Percentiles rank a stretch among this genome's conserved stretches.
Conservation (phyloP, 192 early-diverging fungal species). For the Linnemannia exigua region DNA sequence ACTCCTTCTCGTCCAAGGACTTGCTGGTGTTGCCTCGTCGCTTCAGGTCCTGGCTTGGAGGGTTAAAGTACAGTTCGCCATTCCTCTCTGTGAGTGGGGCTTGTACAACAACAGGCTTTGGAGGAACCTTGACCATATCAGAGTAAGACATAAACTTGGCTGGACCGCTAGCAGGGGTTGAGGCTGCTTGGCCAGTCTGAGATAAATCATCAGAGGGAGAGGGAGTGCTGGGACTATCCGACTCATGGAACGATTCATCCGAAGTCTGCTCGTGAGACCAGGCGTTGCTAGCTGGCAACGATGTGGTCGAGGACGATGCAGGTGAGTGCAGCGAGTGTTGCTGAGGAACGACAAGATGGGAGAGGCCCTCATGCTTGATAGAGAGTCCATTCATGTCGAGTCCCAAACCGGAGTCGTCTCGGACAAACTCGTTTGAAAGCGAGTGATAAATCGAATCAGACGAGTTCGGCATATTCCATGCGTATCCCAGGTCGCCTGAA, state of each 20-base stretch:
- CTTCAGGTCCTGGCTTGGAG: conserved; percentile 31
- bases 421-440: neutral
- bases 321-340: neutral
- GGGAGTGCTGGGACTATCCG: neutral
- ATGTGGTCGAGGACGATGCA: neutral
- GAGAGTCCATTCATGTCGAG: conserved; percentile 6
- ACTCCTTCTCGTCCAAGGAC: conserved; percentile 44
- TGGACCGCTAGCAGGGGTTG: neutral
- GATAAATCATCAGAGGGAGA: neutral
- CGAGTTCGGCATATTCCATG: neutral
- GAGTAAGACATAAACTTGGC: conserved; percentile 26
- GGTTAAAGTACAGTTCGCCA: neutral
- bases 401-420: neutral
- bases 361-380: neutral
- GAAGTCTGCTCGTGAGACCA: neutral
- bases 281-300: neutral
- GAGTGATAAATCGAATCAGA: neutral
- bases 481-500: neutral
- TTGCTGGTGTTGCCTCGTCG: conserved; percentile 50
- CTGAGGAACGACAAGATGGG: neutral
- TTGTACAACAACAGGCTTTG: conserved; percentile 5
- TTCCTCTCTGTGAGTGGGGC: neutral
- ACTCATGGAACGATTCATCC: neutral
- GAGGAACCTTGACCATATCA: conserved; percentile 34
- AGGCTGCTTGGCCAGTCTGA: neutral